A percentile compares a stretch with the other conserved stretches of the same genome.
phyloP scores from a whole-genome alignment of 2,329 filamentous ascomycete genomes.

The Akanthomyces lecanii region DNA sequence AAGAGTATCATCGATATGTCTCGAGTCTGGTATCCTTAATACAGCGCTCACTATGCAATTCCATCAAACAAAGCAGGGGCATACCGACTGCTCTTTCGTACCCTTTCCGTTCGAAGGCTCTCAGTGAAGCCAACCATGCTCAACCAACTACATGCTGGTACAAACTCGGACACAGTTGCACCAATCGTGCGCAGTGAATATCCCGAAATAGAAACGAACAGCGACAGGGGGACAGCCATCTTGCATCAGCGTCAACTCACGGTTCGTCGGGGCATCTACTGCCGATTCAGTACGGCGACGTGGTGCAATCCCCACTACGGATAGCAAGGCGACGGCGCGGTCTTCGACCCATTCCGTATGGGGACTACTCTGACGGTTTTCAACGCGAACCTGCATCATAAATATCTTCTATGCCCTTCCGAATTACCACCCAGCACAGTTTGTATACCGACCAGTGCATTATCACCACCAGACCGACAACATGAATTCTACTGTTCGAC shows the following conservation, averaged over 20 bases:
- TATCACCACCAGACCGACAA: constrained; percentile 1
- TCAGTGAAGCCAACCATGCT: not conserved
- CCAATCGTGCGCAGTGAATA: not conserved
- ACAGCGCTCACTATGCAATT: not conserved
- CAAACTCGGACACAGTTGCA: not conserved
- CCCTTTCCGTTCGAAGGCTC: not conserved
- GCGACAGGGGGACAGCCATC: not conserved
- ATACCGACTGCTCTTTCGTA: not conserved
- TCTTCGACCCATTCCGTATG: not conserved
- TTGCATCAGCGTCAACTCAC: not conserved
- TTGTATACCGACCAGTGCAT: not conserved
- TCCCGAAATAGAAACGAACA: too few relatives aligned
- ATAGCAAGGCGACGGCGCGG: not conserved
- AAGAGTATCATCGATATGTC: not conserved
- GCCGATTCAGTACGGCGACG: not conserved
- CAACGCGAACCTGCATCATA: not conserved
- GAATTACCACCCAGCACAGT: not conserved
- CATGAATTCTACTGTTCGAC: constrained; percentile 45
- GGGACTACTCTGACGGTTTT: not conserved
- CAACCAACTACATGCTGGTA: not conserved
- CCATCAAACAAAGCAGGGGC: not conserved
- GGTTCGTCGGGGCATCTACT: constrained; percentile 5
- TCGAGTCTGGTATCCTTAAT: not conserved
- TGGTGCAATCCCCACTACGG: not conserved
- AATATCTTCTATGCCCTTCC: not conserved